These are phyloP conservation scores for Epichloe sp. DNA, from an alignment of 2,329 filamentous ascomycete species.

Conservation along the genomic window DNA sequence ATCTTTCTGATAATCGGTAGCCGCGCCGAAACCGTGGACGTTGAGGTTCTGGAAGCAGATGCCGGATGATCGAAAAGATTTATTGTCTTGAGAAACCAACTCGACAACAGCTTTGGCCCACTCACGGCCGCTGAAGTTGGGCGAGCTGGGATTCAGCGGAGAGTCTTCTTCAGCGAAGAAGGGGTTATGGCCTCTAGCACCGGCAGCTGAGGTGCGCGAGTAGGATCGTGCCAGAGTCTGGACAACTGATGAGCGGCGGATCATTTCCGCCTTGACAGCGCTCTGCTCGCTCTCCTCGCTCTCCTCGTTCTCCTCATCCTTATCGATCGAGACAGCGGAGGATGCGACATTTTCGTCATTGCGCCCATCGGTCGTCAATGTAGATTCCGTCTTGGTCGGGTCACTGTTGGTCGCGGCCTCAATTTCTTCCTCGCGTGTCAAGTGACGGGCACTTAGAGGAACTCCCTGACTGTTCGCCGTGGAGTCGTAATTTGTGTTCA, in stretches of 20 bases:
- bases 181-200: constrained; percentile 26
- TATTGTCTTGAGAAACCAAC: constrained; percentile 37
- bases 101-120: constrained; percentile 50
- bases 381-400: constrained; percentile 21
- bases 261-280: constrained; percentile 26
- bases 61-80: constrained; percentile 46
- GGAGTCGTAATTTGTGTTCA: constrained; percentile 33
- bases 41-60: constrained; percentile 55
- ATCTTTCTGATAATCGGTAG: constrained; percentile 59
- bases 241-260: constrained; percentile 37
- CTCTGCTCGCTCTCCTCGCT: constrained; percentile 12
- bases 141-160: constrained; percentile 38
- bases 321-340: constrained; percentile 16
- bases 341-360: constrained; percentile 17
- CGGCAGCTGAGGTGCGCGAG: constrained; percentile 32
- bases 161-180: constrained; percentile 36
- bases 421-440: constrained; percentile 14
- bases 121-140: constrained; percentile 38
- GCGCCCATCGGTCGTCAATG: constrained; percentile 24
- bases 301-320: constrained; percentile 16
- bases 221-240: constrained; percentile 43
- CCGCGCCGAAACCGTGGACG: constrained; percentile 52
- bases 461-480: constrained; percentile 30
- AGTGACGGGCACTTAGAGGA: constrained; percentile 17
- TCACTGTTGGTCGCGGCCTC: constrained; percentile 14